These are phyloP conservation scores for Dryas octopetala DNA, from an alignment of 306 rosid genomes.

Conservation along the genomic window DNA sequence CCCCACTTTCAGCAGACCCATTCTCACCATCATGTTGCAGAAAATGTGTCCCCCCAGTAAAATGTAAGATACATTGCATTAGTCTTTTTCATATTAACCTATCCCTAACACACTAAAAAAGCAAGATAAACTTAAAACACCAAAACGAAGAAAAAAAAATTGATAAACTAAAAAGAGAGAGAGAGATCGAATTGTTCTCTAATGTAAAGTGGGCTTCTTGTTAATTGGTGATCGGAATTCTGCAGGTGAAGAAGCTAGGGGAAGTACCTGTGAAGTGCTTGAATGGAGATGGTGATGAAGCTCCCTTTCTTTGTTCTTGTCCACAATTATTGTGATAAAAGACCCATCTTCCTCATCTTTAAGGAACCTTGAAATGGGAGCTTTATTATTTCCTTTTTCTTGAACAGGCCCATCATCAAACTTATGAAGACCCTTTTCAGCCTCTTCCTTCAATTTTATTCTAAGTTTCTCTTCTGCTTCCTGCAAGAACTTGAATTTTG, in stretches of 20 bases:
- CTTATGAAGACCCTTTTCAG: conserved; percentile 26
- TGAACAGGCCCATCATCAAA: conserved; percentile 8
- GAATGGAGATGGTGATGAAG: conserved; percentile 53
- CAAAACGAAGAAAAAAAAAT: conserved; percentile 21
- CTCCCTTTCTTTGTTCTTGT: conserved; percentile 52
- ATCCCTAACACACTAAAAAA: conserved; percentile 27
- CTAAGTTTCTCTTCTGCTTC: conserved; percentile 89
- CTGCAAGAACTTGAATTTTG: conserved; percentile 88
- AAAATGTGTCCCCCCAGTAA: conserved; percentile 35
- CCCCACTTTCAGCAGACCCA: conserved; percentile 43
- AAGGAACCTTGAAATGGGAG: conserved; percentile 24
- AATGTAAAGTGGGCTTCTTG: conserved; percentile 52
- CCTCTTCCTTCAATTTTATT: conserved; percentile 53
- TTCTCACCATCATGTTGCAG: conserved; percentile 38
- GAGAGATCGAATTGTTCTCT: conserved; percentile 26
- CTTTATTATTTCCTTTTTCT: conserved; percentile 5
- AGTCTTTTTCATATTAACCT: conserved; percentile 41
- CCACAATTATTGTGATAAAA: conserved; percentile 59
- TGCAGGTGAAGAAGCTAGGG: conserved; percentile 64
- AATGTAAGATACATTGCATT: conserved; percentile 36
- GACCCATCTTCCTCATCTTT: conserved; percentile 61
- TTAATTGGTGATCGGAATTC: conserved; percentile 41
- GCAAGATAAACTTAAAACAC: conserved; percentile 39
- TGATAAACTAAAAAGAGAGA: conserved; percentile 27
- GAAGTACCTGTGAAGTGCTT: conserved; percentile 75